Evolutionary conservation across 495 filamentous ascomycete genomes (phyloP).

Genomic region (Penicillium samsonianum): DNA sequence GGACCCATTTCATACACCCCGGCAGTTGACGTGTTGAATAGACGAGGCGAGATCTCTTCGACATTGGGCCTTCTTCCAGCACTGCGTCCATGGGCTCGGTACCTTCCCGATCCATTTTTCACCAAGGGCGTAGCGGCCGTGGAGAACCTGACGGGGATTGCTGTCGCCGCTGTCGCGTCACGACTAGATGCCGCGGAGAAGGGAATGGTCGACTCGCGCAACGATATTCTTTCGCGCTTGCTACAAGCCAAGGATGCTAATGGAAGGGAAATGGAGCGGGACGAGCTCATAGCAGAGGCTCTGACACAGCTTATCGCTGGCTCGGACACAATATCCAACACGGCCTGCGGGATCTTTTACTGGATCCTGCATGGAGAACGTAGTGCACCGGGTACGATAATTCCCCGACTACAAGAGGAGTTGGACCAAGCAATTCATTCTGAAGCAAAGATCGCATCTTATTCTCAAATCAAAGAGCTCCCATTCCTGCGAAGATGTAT

Average conservation of each 20-base stretch:
- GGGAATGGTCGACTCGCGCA: constrained; percentile 42
- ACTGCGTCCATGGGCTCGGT: constrained; percentile 39
- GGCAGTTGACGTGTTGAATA: constrained; percentile 42
- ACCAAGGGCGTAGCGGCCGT: constrained; percentile 38
- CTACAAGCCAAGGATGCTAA: constrained; percentile 77
- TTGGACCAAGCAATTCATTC: constrained; percentile 62
- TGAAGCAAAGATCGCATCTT: constrained; percentile 56
- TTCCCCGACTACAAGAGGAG: constrained; percentile 64
- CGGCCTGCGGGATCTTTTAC: constrained; percentile 73
- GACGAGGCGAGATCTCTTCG: constrained; percentile 41
- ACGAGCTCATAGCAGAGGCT: constrained; percentile 76
- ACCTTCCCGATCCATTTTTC: constrained; percentile 45
- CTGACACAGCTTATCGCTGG: constrained; percentile 81
- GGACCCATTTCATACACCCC: constrained; percentile 34
- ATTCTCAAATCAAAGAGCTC: constrained; percentile 62
- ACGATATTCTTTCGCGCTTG: constrained; percentile 72
- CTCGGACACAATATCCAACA: constrained; percentile 77
- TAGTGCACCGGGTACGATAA: constrained; percentile 55
- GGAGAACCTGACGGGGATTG: constrained; percentile 50
- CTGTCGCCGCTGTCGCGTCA: constrained; percentile 68
- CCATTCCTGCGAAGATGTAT: constrained; percentile 72
- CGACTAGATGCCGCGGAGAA: constrained; percentile 58
- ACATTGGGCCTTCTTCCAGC: constrained; percentile 39
- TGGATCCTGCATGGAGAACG: constrained; percentile 55
- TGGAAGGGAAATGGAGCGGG: constrained; percentile 63